These are phyloP conservation scores for Ganoderma multipileum DNA, from an alignment of 1,284 basidiomycete genomes.

Conservation along the genomic window DNA sequence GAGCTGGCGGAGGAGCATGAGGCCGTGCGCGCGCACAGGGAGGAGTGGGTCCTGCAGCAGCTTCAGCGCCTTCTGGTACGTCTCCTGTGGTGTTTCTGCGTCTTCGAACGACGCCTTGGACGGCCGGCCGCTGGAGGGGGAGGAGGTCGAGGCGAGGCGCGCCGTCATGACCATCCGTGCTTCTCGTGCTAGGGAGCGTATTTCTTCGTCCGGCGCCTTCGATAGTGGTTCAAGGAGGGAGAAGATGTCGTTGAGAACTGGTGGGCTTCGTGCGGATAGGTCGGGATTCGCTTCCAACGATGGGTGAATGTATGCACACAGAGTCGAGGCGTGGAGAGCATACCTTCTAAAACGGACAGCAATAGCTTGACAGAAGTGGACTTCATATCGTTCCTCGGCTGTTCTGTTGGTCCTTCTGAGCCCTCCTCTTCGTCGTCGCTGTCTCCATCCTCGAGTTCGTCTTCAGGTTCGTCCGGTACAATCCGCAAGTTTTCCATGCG, in stretches of 20 bases:
- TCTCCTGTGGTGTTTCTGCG: slow-evolving; percentile 50
- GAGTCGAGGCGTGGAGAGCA: slow-evolving; percentile 12
- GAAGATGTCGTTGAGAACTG: slow-evolving; percentile 77
- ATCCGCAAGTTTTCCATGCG: slow-evolving; percentile 52
- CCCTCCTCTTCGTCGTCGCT: slow-evolving; percentile 65
- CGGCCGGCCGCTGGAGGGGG: slow-evolving; percentile 36
- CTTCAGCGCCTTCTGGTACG: slow-evolving; percentile 88
- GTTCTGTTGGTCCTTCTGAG: slow-evolving; percentile 37
- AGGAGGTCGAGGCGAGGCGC: slow-evolving; percentile 66
- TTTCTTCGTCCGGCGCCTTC: slow-evolving; percentile 49
- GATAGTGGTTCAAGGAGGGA: slow-evolving; percentile 67
- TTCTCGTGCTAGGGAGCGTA: slow-evolving; percentile 74
- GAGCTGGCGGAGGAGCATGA: slow-evolving; percentile 83
- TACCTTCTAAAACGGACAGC: slow-evolving; percentile 85
- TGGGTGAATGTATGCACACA: not conserved
- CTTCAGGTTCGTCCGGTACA: slow-evolving; percentile 44
- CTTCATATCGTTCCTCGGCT: slow-evolving; percentile 61
- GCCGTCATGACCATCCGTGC: slow-evolving; percentile 85
- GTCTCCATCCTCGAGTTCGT: slow-evolving; percentile 46
- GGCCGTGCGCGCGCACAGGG: slow-evolving; percentile 95
- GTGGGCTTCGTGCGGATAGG: slow-evolving; percentile 65
- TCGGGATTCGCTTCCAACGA: slow-evolving; percentile 65
- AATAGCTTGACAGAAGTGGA: slow-evolving; percentile 81
- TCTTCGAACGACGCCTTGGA: slow-evolving; percentile 48
- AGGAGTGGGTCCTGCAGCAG: slow-evolving; percentile 92